A percentile compares a stretch with the other conserved stretches of the same genome.
Conservation (phyloP, 1,284 basidiomycete genomes). For the Leucoagaricus sp. region DNA sequence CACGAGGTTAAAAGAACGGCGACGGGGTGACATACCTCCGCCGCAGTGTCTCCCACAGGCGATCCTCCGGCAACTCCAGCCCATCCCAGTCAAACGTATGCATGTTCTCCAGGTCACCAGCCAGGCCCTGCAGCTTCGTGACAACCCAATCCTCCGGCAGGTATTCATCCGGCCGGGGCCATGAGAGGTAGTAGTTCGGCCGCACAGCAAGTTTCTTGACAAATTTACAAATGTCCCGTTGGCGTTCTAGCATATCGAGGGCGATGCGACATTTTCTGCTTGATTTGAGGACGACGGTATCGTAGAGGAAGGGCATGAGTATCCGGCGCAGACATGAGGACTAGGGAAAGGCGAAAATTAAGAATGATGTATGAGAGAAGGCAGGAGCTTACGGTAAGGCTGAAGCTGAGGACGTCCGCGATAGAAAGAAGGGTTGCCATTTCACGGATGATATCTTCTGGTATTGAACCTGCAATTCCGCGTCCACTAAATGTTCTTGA, state of each 20-base stretch:
- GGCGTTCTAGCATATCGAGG: constrained; percentile 33
- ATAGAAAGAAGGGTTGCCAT: constrained; percentile 36
- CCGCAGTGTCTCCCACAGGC: constrained; percentile 39
- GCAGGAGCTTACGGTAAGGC: constrained; percentile 30
- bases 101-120: constrained; percentile 30
- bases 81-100: constrained; percentile 51
- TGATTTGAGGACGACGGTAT: constrained; percentile 42
- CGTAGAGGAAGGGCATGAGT: constrained; percentile 41
- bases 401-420: constrained; percentile 38
- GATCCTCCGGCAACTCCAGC: constrained; percentile 41
- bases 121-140: constrained; percentile 31
- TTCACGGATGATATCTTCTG: constrained; percentile 38
- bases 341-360: constrained; percentile 24
- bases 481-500: constrained; percentile 13
- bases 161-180: constrained; percentile 41
- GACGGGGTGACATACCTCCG: constrained; percentile 29
- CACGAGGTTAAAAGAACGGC: background rate
- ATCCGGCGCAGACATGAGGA: constrained; percentile 33
- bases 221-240: constrained; percentile 36
- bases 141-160: constrained; percentile 42
- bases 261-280: constrained; percentile 36
- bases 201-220: constrained; percentile 43
- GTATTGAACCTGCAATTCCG: constrained; percentile 25
- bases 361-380: constrained; percentile 18
- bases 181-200: constrained; percentile 49